Percentiles rank a stretch among this genome's conserved stretches.
Conservation (phyloP, 2,329 filamentous ascomycete species). For the Aspergillus brasiliensis region DNA sequence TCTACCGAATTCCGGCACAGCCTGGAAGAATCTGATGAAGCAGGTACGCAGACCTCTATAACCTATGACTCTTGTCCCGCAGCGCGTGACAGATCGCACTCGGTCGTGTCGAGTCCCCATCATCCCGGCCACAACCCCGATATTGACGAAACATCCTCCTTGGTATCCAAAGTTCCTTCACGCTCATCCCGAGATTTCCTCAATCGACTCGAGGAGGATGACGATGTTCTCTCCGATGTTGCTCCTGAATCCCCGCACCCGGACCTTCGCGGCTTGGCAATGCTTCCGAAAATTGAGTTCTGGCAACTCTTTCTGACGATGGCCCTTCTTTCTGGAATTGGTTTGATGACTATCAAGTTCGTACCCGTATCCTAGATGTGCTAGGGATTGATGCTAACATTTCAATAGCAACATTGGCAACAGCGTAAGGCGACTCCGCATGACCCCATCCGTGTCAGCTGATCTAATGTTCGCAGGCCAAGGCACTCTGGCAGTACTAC, state of each 20-base stretch:
- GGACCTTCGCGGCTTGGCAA: slow-evolving; percentile 84
- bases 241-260: slow-evolving; percentile 73
- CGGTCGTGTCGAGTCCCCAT: slow-evolving; percentile 30
- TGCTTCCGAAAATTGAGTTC: slow-evolving; percentile 75
- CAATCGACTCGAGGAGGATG: slow-evolving; percentile 22
- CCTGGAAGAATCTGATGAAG: slow-evolving; percentile 33
- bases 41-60: slow-evolving; percentile 40
- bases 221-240: slow-evolving; percentile 59
- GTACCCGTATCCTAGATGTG: neutral
- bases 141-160: slow-evolving; percentile 75
- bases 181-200: slow-evolving; percentile 54
- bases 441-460: neutral
- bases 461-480: slow-evolving; percentile 46
- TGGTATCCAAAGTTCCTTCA: slow-evolving; percentile 68
- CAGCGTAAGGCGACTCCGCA: slow-evolving; percentile 53
- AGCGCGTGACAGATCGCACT: slow-evolving; percentile 34
- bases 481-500: slow-evolving; percentile 85
- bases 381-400: slow-evolving; percentile 31
- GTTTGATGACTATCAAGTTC: slow-evolving; percentile 98
- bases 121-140: slow-evolving; percentile 37
- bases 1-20: slow-evolving; percentile 31
- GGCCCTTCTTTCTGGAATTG: slow-evolving; percentile 87
- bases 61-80: slow-evolving; percentile 31
- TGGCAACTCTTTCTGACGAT: slow-evolving; percentile 90
- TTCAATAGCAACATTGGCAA: slow-evolving; percentile 84